Conservation (phyloP, 352 stramenopile genomes). For the Phytopythium mirpurense region DNA sequence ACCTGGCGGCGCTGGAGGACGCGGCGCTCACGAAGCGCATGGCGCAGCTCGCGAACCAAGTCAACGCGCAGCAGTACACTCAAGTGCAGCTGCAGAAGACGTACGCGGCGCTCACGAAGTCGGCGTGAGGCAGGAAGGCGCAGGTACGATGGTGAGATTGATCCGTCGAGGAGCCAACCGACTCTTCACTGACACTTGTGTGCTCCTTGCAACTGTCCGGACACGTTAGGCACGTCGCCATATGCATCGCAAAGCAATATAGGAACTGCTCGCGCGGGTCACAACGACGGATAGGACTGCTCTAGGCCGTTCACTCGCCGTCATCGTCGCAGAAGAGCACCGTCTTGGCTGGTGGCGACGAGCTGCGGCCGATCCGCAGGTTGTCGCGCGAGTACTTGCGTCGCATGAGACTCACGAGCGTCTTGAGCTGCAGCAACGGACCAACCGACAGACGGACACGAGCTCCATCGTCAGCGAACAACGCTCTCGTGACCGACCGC, state of each 20-base stretch:
- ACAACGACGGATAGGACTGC: no score
- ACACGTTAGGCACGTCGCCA: not conserved
- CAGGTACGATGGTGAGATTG: constrained; percentile 6
- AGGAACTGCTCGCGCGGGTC: no score
- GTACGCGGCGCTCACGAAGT: constrained; percentile 45
- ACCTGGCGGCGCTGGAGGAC: constrained; percentile 47
- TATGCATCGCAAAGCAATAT: constrained; percentile 3
- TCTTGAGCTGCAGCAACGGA: constrained; percentile 51
- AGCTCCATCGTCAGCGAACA: not conserved
- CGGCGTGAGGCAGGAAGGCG: constrained; percentile 9
- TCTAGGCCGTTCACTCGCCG: no score
- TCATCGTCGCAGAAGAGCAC: constrained; percentile 38
- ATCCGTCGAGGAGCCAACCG: not conserved
- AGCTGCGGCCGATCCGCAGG: constrained; percentile 49
- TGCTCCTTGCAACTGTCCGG: no score
- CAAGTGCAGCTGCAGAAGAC: constrained; percentile 80
- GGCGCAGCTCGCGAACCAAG: constrained; percentile 53
- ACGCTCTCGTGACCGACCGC: no score
- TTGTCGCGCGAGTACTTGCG: constrained; percentile 83
- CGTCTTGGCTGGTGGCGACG: constrained; percentile 32
- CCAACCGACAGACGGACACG: no score
- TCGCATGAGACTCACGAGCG: constrained; percentile 77
- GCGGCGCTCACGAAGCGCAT: constrained; percentile 60
- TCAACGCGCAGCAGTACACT: constrained; percentile 68
- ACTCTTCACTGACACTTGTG: not conserved